Base-by-base conservation (phyloP, 2,329 filamentous ascomycete species). In the Nothopassalora personata region DNA sequence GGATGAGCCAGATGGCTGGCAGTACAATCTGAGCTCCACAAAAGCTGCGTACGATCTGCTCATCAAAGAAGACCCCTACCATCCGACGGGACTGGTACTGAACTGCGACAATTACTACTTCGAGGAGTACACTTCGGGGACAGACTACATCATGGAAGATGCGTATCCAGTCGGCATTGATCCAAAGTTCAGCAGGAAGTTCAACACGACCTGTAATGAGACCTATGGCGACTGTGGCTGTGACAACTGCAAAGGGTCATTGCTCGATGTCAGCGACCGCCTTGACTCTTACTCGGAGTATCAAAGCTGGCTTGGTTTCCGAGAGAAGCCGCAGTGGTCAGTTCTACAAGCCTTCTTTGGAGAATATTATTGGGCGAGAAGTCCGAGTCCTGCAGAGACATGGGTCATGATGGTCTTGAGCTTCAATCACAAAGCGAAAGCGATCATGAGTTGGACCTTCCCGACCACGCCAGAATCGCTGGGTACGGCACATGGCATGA, bases 21-120 rank as follows among this genome's bases (percentile, higher is more conserved):
- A 81, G 57, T 78, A 85, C 64, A 78, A 82, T 5, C 77, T 85
- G 57, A 74, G 80, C 59, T 75, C 76, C 0, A 77, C 82, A 0
- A 59, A 63, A 1, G 62, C 72, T 19, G 74, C 79, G 0, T 77
- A 80, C 65, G 67, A 75, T 34, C 67, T 76, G 5, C 77, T 85
- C 66, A 76, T 75, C 58, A 60, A 68, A 0, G 69, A 85, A 1
- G 84, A 87, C 70, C 81, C 81, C 0, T 86, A 86, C 71, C 84
- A 86, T 71, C 83, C 84, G 0, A 79, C 84, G 1, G 80, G 80
- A 1, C 73, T 86, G 4, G 80, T 80, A 1, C 77, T 87, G 48
- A 86, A 86, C 72, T 86, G 84, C 74, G 77, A 79, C 56, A 80
- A 86, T 71, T 86, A 83, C 72, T 80, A 85, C 71, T 86, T 83